Evolutionary conservation across 495 filamentous ascomycete species (phyloP), one percentile per base, ranked within the genome.

Genomic region (Daldinia bambusicola): DNA sequence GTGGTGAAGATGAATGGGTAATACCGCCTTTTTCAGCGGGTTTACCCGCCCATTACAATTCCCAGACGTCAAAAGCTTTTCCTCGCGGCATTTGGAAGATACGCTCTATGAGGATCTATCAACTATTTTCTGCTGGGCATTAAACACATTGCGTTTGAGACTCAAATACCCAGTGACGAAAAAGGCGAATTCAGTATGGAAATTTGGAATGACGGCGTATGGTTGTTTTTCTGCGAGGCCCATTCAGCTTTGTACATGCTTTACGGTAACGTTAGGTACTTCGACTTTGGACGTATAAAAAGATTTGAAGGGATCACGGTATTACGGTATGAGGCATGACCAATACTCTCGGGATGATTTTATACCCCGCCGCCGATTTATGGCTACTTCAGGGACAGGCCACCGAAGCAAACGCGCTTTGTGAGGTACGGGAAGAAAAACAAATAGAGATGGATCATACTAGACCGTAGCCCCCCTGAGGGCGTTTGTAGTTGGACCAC

Each of bases 261-360:
- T 10, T 48, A 22, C 40, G 20, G 36, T 53, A 26, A 8, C 26
- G 13, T 53, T 36, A n/a, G n/a, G n/a, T n/a, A 31, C 16, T 43
- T n/a, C 6, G 8, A 22, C 14, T 14, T 40, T 63, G 41, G 32
- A 62, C 36, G 41, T 53, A 34, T 16, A 51, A 45, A 32, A 68
- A 45, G 57, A 58, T 40, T 53, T 43, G 58, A 31, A 59, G 57
- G 32, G 52, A 30, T 58, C 43, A 69, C 32, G 70, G 65, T 13
- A 16, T 66, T 63, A 73, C 53, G 57, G 66, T 38, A 73, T 51
- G 41, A 53, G 43, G 18, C 57, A 69, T 50, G 66, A 66, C 36
- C 37, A 20, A 58, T 38, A 60, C 62, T 41, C 51, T 63, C 12
- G 38, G 16, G 34, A 61, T 34, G 51, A 58, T 55, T 43, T 32